These are phyloP conservation scores for Gliomastix tumulicola DNA, from an alignment of 2,329 filamentous ascomycete species.

Conservation along the genomic window DNA sequence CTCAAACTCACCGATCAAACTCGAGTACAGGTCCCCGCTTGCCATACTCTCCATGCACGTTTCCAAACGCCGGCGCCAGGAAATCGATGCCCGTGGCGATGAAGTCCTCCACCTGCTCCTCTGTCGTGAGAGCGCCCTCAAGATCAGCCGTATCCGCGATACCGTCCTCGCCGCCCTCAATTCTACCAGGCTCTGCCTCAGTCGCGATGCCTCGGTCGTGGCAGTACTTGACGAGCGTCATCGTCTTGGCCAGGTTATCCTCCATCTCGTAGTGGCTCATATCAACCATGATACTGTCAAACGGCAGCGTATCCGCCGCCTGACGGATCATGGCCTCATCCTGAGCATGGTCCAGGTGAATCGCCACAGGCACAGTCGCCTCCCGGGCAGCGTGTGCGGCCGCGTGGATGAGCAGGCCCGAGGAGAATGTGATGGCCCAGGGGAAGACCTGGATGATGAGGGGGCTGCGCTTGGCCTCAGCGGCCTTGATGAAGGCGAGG, in stretches of 20 bases:
- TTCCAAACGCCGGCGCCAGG: conserved; percentile 71
- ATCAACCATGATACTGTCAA: conserved; percentile 71
- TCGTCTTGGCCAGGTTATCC: conserved; percentile 61
- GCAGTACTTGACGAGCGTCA: conserved; percentile 53
- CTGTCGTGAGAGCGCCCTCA: conserved; percentile 51
- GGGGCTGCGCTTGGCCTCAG: conserved; percentile 58
- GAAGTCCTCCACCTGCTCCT: conserved; percentile 63
- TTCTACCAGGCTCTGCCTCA: conserved; percentile 62
- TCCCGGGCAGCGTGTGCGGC: conserved; percentile 46
- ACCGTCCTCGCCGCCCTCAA: conserved; percentile 62
- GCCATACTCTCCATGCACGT: conserved; percentile 70
- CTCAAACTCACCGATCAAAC: conserved; percentile 26
- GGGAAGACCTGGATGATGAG: conserved; percentile 67
- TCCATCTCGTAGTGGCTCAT: conserved; percentile 68
- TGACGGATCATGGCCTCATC: conserved; percentile 48
- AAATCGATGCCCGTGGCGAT: conserved; percentile 66
- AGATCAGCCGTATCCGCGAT: conserved; percentile 50
- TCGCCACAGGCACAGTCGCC: conserved; percentile 49
- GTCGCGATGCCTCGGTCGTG: conserved; percentile 57
- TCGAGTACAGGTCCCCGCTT: conserved; percentile 55
- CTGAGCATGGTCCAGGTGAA: conserved; percentile 64
- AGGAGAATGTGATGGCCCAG: conserved; percentile 60
- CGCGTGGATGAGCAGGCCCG: conserved; percentile 42
- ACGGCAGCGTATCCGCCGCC: conserved; percentile 48
- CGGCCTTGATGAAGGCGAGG: conserved; percentile 59